phyloP scores from a whole-genome alignment of 1,284 basidiomycete species.

The Rhodotorula sp. region DNA sequence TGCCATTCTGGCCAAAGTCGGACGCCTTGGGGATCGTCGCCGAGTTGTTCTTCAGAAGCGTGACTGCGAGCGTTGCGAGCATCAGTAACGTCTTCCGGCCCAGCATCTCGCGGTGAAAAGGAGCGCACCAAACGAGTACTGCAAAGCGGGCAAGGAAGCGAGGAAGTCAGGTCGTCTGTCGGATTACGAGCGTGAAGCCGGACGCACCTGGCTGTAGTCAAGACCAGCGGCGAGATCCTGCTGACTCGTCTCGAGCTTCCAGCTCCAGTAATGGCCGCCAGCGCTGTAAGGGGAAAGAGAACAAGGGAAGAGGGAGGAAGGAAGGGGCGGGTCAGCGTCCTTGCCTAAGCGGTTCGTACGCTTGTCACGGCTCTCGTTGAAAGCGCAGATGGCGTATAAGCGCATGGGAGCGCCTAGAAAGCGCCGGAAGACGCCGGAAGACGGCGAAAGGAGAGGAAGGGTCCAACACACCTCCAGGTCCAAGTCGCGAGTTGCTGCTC shows the following conservation, averaged over 20 bases:
- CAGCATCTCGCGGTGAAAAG: too few relatives aligned
- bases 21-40: conserved; percentile 21
- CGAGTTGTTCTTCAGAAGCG: conserved; percentile 28
- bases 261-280: conserved; percentile 41
- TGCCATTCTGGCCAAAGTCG: conserved; percentile 15
- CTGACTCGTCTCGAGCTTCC: conserved; percentile 24
- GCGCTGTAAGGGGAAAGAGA: not conserved
- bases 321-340: too few relatives aligned
- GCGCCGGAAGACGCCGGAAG: conserved; percentile 10
- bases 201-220: conserved; percentile 28
- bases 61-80: not conserved
- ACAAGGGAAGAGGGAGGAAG: not conserved
- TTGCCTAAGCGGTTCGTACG: too few relatives aligned
- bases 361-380: too few relatives aligned
- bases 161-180: not conserved
- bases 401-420: not conserved
- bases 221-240: conserved; percentile 26
- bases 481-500: conserved; percentile 43
- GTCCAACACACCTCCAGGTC: conserved; percentile 36
- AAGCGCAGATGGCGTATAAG: too few relatives aligned
- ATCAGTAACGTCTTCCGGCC: not conserved
- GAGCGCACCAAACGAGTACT: conserved; percentile 20
- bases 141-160: not conserved
- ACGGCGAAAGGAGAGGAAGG: conserved; percentile 18
- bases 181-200: too few relatives aligned